Base-by-base conservation (phyloP, 75 land plant species). In the Sequoia sempervirens region DNA sequence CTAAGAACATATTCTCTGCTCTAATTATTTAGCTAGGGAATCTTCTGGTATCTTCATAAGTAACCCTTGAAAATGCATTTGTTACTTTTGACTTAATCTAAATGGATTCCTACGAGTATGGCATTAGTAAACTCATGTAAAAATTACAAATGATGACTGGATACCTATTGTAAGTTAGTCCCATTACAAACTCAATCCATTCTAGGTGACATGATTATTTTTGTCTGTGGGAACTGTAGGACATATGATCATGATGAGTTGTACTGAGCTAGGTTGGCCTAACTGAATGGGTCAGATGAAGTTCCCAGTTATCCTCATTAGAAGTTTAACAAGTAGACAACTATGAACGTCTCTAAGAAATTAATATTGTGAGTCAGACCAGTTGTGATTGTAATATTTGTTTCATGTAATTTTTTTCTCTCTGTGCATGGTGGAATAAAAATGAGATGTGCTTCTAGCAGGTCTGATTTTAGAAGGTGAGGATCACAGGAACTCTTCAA, bases 201-300 rank as follows among this genome's bases (percentile, higher is more conserved):
- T 75, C 40, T 38, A 40, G 79, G 37, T 14, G 20, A 75, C 26
- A 40, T 75, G n/a, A 64, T 20, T 64, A 30, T 30, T 70, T 32
- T 30, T 32, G 4, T 30, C 12, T 70, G 15, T 32, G 15, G 14
- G 73, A 70, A 13, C 73, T 70, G 73, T 28, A 70, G 10, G 36
- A n/a, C 14, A 11, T 12, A 45, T 45, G n/a, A 4, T 37, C 14
- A 7, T 75, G 20, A 18, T 23, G 78, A 38, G 43, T 26, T 56
- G 61, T 74, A 74, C 20, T 34, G 28, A 41, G 40, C 46, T 78
- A 45, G 52, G 50, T 26, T 78, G 80, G 80, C 23, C 46, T 3
- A 47, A 78, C 46, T 23, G 10, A 43, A 78, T 10, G 46, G 80
- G 47, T 78, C 79, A 78, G 30, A 45, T 78, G 80, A 78, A 78